Base-by-base conservation (phyloP, 139 green algal species). In the Coelastrella sp. region DNA sequence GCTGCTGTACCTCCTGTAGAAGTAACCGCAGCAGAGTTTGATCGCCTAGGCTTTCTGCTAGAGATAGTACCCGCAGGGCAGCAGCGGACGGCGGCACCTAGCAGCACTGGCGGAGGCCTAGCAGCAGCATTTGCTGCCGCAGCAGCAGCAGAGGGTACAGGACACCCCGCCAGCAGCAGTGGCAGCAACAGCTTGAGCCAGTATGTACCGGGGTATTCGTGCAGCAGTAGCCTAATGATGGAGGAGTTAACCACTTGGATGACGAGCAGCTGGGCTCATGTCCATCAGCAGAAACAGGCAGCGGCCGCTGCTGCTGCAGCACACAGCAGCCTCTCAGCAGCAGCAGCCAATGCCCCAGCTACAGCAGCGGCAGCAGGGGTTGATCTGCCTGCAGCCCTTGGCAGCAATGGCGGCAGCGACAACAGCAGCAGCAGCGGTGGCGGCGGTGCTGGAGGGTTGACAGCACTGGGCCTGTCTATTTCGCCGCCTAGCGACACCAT, bases 41-140 rank as follows among this genome's bases (percentile, higher is more conserved):
- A 97, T 88, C 85, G 96, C 6, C 86, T 98, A 84, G 92, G 68
- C 3, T 92, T 97, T 68, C 90, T 98, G 82, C 86, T 97, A 73
- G 81, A 79, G 32, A 57, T 73, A 0, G 47, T 73, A 19, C 17
- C 74, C 10, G 60, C 78, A 84, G 14, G 56, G 5, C 68, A 76
- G 14, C 68, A 76, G 14, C 8, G 58, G 80, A 5, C 6, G 14
- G 5, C 57, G 59, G 80, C 59, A 59, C 20, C 20, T 11, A 73
- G 54, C 80, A 64, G 79, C 79, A 71, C 8, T 68, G 64, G 14
- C 17, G 66, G 80, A 11, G 58, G 54, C 11, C 23, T 64, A 11
- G 7, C 64, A 60, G 82, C 82, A 57, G 82, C 64, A 66, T 56
- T 73, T 61, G 58, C 74, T 17, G 74, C n/a, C 10, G 22, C 77